These are phyloP conservation scores for Magnolia officinalis DNA, from an alignment of 164 flowering plant genomes.

Conservation along the genomic window DNA sequence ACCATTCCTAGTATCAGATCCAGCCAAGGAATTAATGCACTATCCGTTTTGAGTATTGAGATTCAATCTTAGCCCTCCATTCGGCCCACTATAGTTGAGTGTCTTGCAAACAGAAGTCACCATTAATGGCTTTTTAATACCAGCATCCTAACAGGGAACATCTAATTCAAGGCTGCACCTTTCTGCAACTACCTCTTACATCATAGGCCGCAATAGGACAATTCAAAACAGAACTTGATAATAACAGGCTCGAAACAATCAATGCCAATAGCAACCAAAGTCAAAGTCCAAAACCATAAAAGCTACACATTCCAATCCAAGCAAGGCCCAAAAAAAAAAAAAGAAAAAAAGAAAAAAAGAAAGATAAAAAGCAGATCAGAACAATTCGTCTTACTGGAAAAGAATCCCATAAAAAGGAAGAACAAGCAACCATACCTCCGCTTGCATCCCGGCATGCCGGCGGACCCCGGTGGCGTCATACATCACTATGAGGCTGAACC, in stretches of 20 bases:
- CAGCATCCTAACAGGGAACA: not conserved
- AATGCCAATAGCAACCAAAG: too few relatives aligned
- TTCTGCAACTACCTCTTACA: not conserved
- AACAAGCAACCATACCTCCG: constrained; percentile 44
- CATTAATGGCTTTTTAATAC: too few relatives aligned
- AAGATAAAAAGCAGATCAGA: too few relatives aligned
- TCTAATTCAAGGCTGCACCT: not conserved
- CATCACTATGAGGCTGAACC: constrained; percentile 87
- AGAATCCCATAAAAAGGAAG: not conserved
- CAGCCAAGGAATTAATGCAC: too few relatives aligned
- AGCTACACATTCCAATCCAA: not conserved
- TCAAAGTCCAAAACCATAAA: too few relatives aligned
- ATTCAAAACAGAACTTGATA: not conserved
- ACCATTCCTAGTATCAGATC: too few relatives aligned
- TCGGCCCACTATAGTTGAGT: too few relatives aligned
- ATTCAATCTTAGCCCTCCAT: too few relatives aligned
- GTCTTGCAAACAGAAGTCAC: too few relatives aligned
- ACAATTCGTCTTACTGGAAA: not conserved
- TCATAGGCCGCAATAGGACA: not conserved
- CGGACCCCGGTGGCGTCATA: constrained; percentile 91
- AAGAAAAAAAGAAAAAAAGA: too few relatives aligned
- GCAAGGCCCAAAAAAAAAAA: not conserved
- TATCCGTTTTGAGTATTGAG: too few relatives aligned
- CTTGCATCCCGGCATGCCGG: constrained; percentile 95
- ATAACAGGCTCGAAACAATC: too few relatives aligned